These are phyloP conservation scores for Pseudogymnoascus sp. DNA, from an alignment of 2,329 filamentous ascomycete genomes.

Conservation along the genomic window DNA sequence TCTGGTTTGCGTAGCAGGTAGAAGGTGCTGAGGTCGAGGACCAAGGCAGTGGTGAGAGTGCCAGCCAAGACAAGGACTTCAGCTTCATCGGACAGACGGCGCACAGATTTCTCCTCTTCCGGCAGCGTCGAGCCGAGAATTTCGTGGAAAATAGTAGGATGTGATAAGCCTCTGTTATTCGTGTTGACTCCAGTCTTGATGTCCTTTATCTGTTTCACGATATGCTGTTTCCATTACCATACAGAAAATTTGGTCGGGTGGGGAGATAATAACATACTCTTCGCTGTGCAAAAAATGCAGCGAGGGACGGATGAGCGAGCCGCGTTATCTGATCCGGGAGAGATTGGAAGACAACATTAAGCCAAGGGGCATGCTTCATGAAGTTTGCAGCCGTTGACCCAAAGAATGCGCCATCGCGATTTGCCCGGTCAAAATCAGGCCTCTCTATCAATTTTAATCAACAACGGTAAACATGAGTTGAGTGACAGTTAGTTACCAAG, in stretches of 20 bases:
- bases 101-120: background rate
- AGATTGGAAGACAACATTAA: conserved; percentile 3
- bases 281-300: background rate
- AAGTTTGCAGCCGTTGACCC: conserved; percentile 13
- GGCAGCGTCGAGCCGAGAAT: background rate
- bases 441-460: conserved; percentile 8
- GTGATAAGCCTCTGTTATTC: background rate
- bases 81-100: conserved; percentile 11
- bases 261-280: background rate
- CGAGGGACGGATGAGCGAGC: background rate
- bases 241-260: background rate
- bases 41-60: conserved; percentile 31
- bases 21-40: conserved; percentile 31
- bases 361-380: conserved; percentile 20
- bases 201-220: background rate
- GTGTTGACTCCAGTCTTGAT: conserved; percentile 1
- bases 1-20: conserved; percentile 31
- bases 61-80: conserved; percentile 27
- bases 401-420: conserved; percentile 15
- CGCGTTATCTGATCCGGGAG: background rate
- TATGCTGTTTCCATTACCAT: background rate
- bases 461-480: background rate
- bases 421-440: conserved; percentile 20
- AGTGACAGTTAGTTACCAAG: conserved; percentile 4
- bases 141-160: conserved; percentile 2